These are phyloP conservation scores for Starmera pachycereana DNA, from an alignment of 805 yeast species.

Conservation along the genomic window DNA sequence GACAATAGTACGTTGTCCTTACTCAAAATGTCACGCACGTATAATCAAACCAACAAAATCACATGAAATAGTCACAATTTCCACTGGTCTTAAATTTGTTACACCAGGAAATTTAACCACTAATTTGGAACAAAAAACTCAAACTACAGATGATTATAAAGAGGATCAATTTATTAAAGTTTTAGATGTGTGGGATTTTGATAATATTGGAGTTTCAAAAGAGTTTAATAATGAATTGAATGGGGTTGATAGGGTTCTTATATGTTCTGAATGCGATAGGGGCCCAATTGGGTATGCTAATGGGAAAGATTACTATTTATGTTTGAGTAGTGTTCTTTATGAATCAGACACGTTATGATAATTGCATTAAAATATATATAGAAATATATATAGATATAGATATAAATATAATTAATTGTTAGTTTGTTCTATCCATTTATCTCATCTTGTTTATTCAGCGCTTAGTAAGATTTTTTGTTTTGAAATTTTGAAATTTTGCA, in stretches of 20 bases:
- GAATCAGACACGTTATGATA: no score
- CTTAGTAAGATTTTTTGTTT: no score
- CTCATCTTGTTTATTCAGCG: no score
- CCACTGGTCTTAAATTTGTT: no score
- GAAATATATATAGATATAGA: no score
- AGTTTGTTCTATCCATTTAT: no score
- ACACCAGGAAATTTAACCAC: no score
- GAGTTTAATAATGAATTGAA: conserved; percentile 6
- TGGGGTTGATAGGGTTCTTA: conserved; percentile 32
- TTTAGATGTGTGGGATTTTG: conserved; percentile 67
- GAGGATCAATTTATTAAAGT: conserved; percentile 29
- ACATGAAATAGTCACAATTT: background rate
- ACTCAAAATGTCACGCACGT: conserved; percentile 16
- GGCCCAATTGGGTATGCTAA: conserved; percentile 73
- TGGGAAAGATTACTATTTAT: conserved; percentile 27
- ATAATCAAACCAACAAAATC: conserved; percentile 8
- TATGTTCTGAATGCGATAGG: conserved; percentile 69
- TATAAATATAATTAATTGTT: no score
- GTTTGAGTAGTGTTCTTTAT: conserved; percentile 35
- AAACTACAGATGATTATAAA: background rate
- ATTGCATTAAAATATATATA: no score
- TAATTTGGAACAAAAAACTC: background rate
- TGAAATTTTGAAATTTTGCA: no score
- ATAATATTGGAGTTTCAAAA: conserved; percentile 64
- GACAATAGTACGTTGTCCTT: conserved; percentile 14